Evolutionary conservation across 331 rosid genomes (phyloP), one percentile per base, ranked within the genome.

Genomic region (Quercus phellos): DNA sequence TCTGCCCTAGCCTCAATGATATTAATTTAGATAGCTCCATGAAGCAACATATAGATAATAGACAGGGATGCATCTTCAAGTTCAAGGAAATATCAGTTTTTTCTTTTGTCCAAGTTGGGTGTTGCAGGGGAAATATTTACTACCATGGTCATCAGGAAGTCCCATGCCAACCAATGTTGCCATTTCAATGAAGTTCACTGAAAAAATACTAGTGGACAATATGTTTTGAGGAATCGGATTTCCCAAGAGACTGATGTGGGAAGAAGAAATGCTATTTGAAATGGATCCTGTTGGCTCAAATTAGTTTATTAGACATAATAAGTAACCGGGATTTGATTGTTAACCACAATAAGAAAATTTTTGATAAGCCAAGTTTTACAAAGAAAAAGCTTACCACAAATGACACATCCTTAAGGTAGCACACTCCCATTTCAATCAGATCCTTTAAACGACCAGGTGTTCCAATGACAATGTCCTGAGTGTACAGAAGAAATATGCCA

Each of bases 401-500:
- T 34, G 96, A 89, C 66, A 90, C 97, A 21, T 94, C 97, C 55
- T 88, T 78, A 22, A 94, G 97, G 82, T 74, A 8, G 74, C 87
- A 90, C 51, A 91, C 73, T 64, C 91, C 97, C 94, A 91, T 94
- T 78, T 94, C 94, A 60, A 94, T 85, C 80, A 94, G 87, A 86
- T 94, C 99, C 89, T 87, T 90, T 51, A 94, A 90, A 71, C 99
- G 99, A 69, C 99, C 99, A 66, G 99, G 98, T 51, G 99, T 94
- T 85, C 97, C 98, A 72, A 94, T 94, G 74, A 92, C 96, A 55
- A 94, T 90, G 81, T 94, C 98, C 99, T 94, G 86, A 46, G 70
- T 18, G 30, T 70, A 54, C 13, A 43, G 24, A 46, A 68, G 63
- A 22, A 43, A 18, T 24, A 73, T 9, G 24, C 43, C 58, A 74